A percentile compares a stretch with the other conserved stretches of the same genome.
Conservation (phyloP, 2,329 filamentous ascomycete genomes). For the Beauveria sp. region DNA sequence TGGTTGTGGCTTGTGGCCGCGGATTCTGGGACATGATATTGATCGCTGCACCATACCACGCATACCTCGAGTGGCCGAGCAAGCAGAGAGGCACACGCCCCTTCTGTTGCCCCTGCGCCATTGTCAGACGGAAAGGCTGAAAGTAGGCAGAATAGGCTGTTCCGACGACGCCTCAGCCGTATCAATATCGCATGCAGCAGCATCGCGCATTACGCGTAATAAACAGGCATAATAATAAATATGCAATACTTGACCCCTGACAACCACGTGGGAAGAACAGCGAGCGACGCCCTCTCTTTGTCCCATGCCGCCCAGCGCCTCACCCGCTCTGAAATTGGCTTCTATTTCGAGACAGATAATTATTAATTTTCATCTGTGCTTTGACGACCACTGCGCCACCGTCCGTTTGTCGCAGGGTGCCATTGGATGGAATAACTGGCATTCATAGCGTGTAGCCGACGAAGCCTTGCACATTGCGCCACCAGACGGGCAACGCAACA, state of each 20-base stretch:
- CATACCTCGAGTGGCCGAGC: too few relatives aligned
- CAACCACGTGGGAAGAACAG: constrained; percentile 3
- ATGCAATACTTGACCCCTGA: not conserved
- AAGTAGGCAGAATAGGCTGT: not conserved
- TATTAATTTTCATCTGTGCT: too few relatives aligned
- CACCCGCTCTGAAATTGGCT: not conserved
- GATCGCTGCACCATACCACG: too few relatives aligned
- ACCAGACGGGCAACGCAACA: too few relatives aligned
- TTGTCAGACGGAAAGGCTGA: not conserved
- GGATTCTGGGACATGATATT: too few relatives aligned
- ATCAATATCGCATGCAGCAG: not conserved
- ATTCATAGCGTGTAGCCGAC: too few relatives aligned
- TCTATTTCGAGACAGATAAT: not conserved
- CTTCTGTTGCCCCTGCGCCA: constrained; percentile 1
- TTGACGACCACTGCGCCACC: too few relatives aligned
- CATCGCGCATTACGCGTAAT: not conserved
- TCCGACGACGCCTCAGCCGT: constrained; percentile 2
- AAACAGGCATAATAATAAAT: not conserved
- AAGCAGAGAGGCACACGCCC: not conserved
- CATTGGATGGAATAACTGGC: too few relatives aligned
- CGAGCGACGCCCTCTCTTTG: not conserved
- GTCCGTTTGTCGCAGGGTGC: too few relatives aligned
- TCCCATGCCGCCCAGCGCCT: not conserved
- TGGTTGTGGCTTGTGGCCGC: too few relatives aligned
- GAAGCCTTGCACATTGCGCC: too few relatives aligned